A percentile compares a stretch with the other conserved stretches of the same genome.
These are phyloP conservation scores for Henckelia pumila DNA, from an alignment of 257 asterid species.

Conservation along the genomic window DNA sequence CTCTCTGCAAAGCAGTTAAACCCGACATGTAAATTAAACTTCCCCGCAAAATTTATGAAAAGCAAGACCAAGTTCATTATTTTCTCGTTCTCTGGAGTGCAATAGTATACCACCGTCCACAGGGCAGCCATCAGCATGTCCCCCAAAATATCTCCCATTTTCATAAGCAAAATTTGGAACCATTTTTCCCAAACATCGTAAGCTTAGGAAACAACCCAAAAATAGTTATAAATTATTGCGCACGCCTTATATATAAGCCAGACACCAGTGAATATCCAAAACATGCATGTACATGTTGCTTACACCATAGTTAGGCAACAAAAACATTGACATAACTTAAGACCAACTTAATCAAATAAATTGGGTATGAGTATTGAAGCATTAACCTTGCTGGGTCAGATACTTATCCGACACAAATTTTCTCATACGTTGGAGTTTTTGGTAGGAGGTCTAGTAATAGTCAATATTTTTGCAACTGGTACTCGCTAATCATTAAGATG, in stretches of 20 bases:
- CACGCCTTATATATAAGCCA: neutral
- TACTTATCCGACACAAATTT: neutral
- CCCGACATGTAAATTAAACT: slow-evolving; percentile 19
- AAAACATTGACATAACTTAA: too few relatives aligned
- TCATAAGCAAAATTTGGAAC: neutral
- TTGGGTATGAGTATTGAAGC: neutral
- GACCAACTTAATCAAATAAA: neutral
- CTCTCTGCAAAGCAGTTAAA: slow-evolving; percentile 62
- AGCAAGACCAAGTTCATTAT: neutral
- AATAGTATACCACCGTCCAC: neutral
- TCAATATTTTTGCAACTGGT: neutral
- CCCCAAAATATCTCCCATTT: neutral
- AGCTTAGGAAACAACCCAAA: neutral
- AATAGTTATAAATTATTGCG: neutral
- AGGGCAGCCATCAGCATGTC: too few relatives aligned
- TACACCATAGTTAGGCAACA: too few relatives aligned
- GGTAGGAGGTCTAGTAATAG: neutral
- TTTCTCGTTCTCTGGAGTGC: neutral
- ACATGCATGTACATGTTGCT: too few relatives aligned
- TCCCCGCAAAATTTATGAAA: slow-evolving; percentile 15
- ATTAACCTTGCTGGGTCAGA: neutral
- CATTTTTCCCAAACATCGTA: neutral
- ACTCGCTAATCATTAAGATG: neutral
- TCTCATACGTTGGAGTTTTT: neutral
- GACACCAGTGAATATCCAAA: too few relatives aligned